Conservation (phyloP, 2,329 filamentous ascomycete species). For the Talaromyces atroroseus region DNA sequence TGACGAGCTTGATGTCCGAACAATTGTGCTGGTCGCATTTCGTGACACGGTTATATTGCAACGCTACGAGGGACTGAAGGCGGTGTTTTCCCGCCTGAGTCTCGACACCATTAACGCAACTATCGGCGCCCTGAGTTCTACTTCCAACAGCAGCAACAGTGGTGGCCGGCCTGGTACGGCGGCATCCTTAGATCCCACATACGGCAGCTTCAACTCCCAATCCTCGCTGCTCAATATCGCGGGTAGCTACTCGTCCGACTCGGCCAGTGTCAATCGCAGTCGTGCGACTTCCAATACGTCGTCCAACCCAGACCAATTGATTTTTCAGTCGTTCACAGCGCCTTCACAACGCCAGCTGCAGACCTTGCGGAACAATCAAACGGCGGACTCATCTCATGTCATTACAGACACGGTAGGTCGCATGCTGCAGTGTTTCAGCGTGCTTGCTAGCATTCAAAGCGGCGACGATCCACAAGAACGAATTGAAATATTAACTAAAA, state of each 20-base stretch:
- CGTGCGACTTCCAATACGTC: conserved; percentile 84
- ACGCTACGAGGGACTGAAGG: conserved; percentile 80
- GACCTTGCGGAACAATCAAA: conserved; percentile 26
- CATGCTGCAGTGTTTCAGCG: conserved; percentile 94
- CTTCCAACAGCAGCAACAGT: conserved; percentile 39
- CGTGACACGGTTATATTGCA: conserved; percentile 84
- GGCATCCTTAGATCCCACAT: conserved; percentile 65
- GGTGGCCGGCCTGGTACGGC: conserved; percentile 64
- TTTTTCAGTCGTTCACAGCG: conserved; percentile 39
- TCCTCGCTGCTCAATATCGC: conserved; percentile 69
- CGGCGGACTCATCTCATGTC: conserved; percentile 52
- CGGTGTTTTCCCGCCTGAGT: conserved; percentile 81
- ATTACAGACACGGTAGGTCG: conserved; percentile 92
- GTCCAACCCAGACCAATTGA: conserved; percentile 40
- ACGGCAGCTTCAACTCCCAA: conserved; percentile 75
- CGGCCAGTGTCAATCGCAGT: conserved; percentile 55
- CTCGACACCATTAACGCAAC: conserved; percentile 67
- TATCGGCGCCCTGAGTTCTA: conserved; percentile 39
- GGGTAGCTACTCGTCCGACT: conserved; percentile 49
- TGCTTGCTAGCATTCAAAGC: conserved; percentile 70
- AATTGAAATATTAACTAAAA: conserved; percentile 76
- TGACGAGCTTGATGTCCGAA: conserved; percentile 73
- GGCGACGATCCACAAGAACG: conserved; percentile 69
- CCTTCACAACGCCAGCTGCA: conserved; percentile 32
- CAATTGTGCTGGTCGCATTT: conserved; percentile 80